Percentiles rank a stretch among this genome's conserved stretches.
Conservation (phyloP, 2,329 filamentous ascomycete genomes). For the Fusarium denticulatum region DNA sequence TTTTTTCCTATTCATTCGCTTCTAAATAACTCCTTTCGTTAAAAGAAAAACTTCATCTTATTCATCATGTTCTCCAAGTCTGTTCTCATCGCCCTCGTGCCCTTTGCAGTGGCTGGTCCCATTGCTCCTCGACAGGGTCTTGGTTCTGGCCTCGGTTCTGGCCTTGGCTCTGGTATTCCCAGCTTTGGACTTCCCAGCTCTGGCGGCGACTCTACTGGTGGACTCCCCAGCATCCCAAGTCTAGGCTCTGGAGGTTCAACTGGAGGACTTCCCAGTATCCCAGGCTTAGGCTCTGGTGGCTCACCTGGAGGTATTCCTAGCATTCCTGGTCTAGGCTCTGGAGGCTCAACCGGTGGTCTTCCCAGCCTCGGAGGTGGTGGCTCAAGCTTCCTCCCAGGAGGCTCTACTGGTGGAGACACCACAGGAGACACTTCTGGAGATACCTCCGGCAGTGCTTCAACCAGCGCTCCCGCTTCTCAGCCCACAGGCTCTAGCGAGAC, state of each 20-base stretch:
- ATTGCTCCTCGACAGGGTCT: constrained; percentile 22
- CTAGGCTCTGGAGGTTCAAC: not conserved
- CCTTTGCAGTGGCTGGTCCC: constrained; percentile 38
- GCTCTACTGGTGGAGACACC: not conserved
- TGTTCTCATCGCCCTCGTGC: constrained; percentile 36
- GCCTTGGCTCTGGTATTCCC: constrained; percentile 4
- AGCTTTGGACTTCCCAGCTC: not conserved
- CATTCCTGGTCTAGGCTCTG: not conserved
- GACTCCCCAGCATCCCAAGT: not conserved
- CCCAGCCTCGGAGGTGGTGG: not conserved
- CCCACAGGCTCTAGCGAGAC: not conserved
- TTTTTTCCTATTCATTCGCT: constrained; percentile 2
- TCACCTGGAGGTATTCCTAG: not conserved
- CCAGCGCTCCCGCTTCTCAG: not conserved
- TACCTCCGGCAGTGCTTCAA: not conserved
- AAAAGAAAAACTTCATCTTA: not conserved
- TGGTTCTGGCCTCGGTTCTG: not conserved
- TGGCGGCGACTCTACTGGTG: not conserved
- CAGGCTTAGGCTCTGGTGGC: not conserved
- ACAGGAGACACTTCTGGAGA: not conserved
- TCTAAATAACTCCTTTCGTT: constrained; percentile 13
- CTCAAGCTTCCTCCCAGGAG: not conserved
- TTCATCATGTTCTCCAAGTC: constrained; percentile 36
- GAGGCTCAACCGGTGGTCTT: not conserved
- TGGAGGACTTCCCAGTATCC: not conserved